Evolutionary conservation across 768 basidiomycete species (phyloP), one percentile per base, ranked within the genome.

Genomic region (Auricularia sp.): DNA sequence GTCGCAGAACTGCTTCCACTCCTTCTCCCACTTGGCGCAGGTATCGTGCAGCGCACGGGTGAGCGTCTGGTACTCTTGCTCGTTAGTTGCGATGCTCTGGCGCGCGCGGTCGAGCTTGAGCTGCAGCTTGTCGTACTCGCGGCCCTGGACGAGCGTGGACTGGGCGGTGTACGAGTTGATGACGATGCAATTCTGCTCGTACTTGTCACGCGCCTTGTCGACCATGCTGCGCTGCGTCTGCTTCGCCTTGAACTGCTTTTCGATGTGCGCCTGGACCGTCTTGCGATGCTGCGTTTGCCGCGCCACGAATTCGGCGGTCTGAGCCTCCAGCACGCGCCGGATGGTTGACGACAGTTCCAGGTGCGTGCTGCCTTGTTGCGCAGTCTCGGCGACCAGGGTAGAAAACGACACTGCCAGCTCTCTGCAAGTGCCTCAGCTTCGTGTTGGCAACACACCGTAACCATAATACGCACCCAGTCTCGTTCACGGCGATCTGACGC

Each of bases 131-230:
- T 99, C 97, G 36, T 95, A 81, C 65, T 98, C 96, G 71, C 86
- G 89, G 36, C 97, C 97, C 74, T 98, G 97, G 33, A 92, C 86
- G 7, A 98, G 83, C 1, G 91, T 87, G 37, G 89, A 84, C 74
- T 97, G 94, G 3, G 94, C 94, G 3, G 94, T 94, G 71, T 90
- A 94, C 1, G 92, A 89, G 71, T 97, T 98, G 79, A 98, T 95
- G 61, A 89, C 85, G 21, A 95, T 79, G 73, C 94, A 96, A 71
- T 98, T 96, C 61, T 82, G 79, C 75, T 97, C 92, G 76, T 98
- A 98, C 72, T 94, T 92, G 74, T 95, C 92, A 67, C 90, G 85
- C 2, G 97, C 92, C 74, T 94, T 94, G 70, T 80, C 80, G 54
- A 97, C 94, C 68, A 94, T 87, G 11, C 81, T 79, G 71, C 96